phyloP scores from a whole-genome alignment of 2,329 filamentous ascomycete genomes.

The Hypoxylon rubiginosum region DNA sequence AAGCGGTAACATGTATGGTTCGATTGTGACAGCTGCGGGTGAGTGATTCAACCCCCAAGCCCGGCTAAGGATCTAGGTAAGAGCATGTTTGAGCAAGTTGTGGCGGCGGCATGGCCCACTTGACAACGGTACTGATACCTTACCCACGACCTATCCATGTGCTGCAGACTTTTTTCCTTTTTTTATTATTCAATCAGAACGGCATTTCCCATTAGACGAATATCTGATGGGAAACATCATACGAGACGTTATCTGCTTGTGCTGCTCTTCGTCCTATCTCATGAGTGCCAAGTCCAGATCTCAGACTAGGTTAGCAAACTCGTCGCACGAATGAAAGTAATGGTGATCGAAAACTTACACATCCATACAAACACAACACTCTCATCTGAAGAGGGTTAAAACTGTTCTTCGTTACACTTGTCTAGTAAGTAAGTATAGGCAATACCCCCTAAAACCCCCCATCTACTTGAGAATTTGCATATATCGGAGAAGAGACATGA shows the following conservation, averaged over 20 bases:
- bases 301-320: not conserved
- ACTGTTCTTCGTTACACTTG: not conserved
- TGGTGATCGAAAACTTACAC: not conserved
- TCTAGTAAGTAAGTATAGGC: not conserved
- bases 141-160: not conserved
- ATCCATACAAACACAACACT: not conserved
- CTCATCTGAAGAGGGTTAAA: not conserved
- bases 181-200: not conserved
- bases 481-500: not conserved
- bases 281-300: not conserved
- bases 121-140: slow-evolving; percentile 4
- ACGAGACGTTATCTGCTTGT: not conserved
- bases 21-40: slow-evolving; percentile 6
- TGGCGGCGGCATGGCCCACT: not conserved
- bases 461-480: not conserved
- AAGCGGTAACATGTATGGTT: not conserved
- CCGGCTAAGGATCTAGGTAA: too few relatives aligned
- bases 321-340: not conserved
- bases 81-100: slow-evolving; percentile 39
- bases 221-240: not conserved
- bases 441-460: not conserved
- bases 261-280: not conserved
- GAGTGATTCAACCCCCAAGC: not conserved
- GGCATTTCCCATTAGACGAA: too few relatives aligned
- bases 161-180: not conserved